Conservation (phyloP, 306 rosid genomes). For the Vigna unguiculata region DNA sequence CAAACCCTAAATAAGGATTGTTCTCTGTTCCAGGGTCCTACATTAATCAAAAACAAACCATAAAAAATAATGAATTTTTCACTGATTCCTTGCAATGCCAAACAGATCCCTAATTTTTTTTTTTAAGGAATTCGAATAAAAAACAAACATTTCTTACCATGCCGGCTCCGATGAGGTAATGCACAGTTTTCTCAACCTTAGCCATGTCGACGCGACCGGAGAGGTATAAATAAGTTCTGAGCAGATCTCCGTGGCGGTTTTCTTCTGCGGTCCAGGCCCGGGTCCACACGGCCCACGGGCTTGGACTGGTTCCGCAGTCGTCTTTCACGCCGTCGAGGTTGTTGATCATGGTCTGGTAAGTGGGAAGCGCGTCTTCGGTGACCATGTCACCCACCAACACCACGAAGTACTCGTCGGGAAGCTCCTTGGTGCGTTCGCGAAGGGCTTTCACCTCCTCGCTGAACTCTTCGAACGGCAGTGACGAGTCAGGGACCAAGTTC, state of each 20-base stretch:
- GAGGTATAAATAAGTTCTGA: slow-evolving; percentile 65
- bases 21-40: background rate
- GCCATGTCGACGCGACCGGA: slow-evolving; percentile 88
- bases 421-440: slow-evolving; percentile 67
- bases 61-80: too few species aligned
- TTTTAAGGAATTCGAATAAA: too few species aligned
- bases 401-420: slow-evolving; percentile 80
- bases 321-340: slow-evolving; percentile 74
- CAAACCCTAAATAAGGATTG: background rate
- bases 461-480: slow-evolving; percentile 53
- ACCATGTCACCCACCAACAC: slow-evolving; percentile 76
- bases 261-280: slow-evolving; percentile 87
- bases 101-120: too few species aligned
- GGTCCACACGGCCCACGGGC: slow-evolving; percentile 86
- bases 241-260: slow-evolving; percentile 85
- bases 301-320: slow-evolving; percentile 62
- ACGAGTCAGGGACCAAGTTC: slow-evolving; percentile 62
- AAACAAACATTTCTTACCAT: slow-evolving; percentile 51
- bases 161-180: slow-evolving; percentile 74
- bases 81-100: too few species aligned
- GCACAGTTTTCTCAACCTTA: slow-evolving; percentile 75
- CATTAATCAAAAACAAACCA: too few species aligned
- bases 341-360: slow-evolving; percentile 77
- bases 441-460: slow-evolving; percentile 57
- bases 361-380: slow-evolving; percentile 87